A percentile compares a stretch with the other conserved stretches of the same genome.
These are phyloP conservation scores for Lycium ferocissimum DNA, from an alignment of 257 asterid species.

Conservation along the genomic window DNA sequence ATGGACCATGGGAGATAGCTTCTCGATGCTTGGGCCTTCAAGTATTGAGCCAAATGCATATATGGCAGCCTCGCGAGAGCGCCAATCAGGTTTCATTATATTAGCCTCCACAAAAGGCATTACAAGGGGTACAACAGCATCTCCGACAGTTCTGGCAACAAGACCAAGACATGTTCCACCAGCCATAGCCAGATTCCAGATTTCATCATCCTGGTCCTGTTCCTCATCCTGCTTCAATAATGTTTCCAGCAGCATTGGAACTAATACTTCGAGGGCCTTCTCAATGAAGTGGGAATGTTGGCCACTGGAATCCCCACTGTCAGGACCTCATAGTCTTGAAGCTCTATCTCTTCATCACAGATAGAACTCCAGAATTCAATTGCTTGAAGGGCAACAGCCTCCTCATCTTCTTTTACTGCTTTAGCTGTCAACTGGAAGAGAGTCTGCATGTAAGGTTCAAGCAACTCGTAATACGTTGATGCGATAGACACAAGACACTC, in stretches of 20 bases:
- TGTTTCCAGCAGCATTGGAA: conserved; percentile 86
- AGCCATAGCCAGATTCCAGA: conserved; percentile 92
- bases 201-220: conserved; percentile 85
- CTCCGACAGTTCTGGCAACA: conserved; percentile 83
- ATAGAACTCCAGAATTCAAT: conserved; percentile 94
- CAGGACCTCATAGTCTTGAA: conserved; percentile 69
- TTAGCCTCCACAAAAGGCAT: conserved; percentile 83
- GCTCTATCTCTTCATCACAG: conserved; percentile 84
- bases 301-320: conserved; percentile 60
- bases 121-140: conserved; percentile 70
- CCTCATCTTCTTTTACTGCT: conserved; percentile 83
- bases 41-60: conserved; percentile 92
- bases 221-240: conserved; percentile 86
- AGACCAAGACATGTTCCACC: conserved; percentile 88
- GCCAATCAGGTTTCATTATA: conserved; percentile 77
- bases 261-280: conserved; percentile 74
- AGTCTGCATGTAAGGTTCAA: conserved; percentile 79
- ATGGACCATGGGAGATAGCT: conserved; percentile 78
- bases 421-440: conserved; percentile 80
- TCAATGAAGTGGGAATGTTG: conserved; percentile 72
- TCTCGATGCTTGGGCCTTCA: conserved; percentile 84
- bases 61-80: conserved; percentile 85
- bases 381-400: conserved; percentile 87
- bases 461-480: conserved; percentile 72
- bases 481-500: conserved; percentile 90